phyloP scores from a whole-genome alignment of 192 early-diverging fungal genomes.

The Gaertneriomyces semiglobifer region DNA sequence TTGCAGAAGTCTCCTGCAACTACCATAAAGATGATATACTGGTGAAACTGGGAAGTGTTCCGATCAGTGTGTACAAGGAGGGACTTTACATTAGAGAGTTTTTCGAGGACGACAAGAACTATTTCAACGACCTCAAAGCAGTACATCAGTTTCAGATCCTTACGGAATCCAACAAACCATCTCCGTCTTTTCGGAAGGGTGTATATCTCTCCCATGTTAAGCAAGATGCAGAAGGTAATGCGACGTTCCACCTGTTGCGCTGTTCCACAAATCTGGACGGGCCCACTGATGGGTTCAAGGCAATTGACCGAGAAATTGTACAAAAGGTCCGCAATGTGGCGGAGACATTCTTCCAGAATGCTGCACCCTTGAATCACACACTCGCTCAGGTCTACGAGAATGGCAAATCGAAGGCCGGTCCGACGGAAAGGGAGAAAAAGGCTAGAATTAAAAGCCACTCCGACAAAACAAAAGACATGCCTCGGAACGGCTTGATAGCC shows the following conservation, averaged over 20 bases:
- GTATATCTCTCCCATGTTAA: conserved; percentile 2
- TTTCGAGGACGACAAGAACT: neutral
- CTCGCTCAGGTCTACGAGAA: conserved; percentile 17
- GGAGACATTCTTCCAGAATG: neutral
- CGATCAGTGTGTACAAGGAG: neutral
- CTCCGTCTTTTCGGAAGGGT: conserved; percentile 3
- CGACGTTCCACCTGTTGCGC: neutral
- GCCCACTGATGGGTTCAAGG: neutral
- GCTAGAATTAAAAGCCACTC: conserved; percentile 13
- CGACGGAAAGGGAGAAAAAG: conserved; percentile 4
- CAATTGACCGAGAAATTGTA: neutral
- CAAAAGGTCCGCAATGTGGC: neutral
- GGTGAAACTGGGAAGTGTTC: neutral
- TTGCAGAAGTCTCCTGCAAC: conserved; percentile 7
- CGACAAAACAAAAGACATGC: conserved; percentile 27
- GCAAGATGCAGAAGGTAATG: neutral
- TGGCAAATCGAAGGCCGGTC: neutral
- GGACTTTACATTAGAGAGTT: neutral
- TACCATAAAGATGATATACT: neutral
- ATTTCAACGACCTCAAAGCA: neutral
- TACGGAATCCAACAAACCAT: neutral
- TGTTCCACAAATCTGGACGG: conserved; percentile 1
- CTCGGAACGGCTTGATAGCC: conserved; percentile 9
- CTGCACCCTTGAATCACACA: neutral
- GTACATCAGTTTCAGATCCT: conserved; percentile 5